These are phyloP conservation scores for Sanguinoderma infundibulare DNA, from an alignment of 1,284 basidiomycete species.

Conservation along the genomic window DNA sequence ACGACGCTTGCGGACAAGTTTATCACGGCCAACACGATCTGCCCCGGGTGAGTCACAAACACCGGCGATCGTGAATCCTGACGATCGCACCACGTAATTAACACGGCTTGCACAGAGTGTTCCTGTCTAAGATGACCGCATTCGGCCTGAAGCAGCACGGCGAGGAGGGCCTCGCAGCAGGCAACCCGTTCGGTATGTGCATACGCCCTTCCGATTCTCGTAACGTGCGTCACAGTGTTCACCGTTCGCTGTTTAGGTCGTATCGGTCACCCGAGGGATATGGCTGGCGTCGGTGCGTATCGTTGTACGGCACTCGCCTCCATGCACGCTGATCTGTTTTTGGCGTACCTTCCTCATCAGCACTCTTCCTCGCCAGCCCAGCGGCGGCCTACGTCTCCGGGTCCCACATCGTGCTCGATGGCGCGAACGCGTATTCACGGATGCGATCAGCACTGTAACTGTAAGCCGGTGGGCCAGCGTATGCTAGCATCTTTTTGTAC, in stretches of 20 bases:
- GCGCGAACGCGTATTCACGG: conserved; percentile 45
- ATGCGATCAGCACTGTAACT: conserved; percentile 22
- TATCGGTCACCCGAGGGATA: conserved; percentile 69
- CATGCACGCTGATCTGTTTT: not conserved
- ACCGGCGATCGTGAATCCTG: not conserved
- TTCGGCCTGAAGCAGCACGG: conserved; percentile 68
- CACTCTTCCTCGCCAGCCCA: conserved; percentile 74
- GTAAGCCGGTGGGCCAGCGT: no score
- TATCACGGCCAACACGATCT: conserved; percentile 87
- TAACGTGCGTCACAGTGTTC: not conserved
- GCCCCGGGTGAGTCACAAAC: conserved; percentile 61
- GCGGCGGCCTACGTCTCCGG: conserved; percentile 79
- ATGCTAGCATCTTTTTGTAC: no score
- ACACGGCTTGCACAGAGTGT: conserved; percentile 55
- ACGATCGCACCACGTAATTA: not conserved
- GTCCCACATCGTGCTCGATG: conserved; percentile 72
- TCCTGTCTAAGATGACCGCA: conserved; percentile 88
- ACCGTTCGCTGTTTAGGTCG: conserved; percentile 50
- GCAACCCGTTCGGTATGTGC: conserved; percentile 65
- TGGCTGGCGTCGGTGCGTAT: conserved; percentile 65
- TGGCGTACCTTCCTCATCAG: conserved; percentile 6
- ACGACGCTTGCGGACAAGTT: conserved; percentile 64
- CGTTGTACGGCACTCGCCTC: not conserved
- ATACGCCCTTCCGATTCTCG: not conserved
- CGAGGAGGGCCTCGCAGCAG: conserved; percentile 52